Base-by-base conservation (phyloP, 2,329 filamentous ascomycete species). In the Kalmusia sp. region DNA sequence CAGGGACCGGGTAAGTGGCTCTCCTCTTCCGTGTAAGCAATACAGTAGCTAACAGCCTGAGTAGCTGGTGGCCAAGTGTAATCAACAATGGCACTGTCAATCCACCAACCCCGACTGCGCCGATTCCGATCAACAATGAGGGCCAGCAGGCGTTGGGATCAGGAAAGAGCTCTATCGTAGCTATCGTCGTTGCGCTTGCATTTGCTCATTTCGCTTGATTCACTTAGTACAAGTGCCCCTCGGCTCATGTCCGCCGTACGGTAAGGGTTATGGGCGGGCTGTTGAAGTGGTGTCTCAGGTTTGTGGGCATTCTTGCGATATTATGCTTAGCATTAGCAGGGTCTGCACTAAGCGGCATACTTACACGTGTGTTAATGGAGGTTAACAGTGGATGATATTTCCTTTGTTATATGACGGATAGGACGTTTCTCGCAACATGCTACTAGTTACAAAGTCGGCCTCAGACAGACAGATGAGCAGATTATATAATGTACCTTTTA, bases 131-230 rank as follows among this genome's bases (percentile, higher is more conserved):
- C 24, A 51, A 62, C 59, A 71, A 67, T 46, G 56, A 58, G 27
- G 68, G 63, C 21, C 58, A 49, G 14, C 49, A 64, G 27, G 24
- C 60, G 9, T 43, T 68, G 11, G 51, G 58, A n/a, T 56, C 55
- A 15, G 58, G 63, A 30, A 66, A 62, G 58, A 61, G 62, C 34
- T 64, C 65, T 7, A 48, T 69, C 31, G 61, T 55, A 31, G 67
- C 67, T 33, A 64, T 70, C 35, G 53, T 67, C 33, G 54, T 70
- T 17, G 61, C 68, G 21, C 48, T 71, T 40, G 60, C 54, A 4
- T 66, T 70, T 40, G 62, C 62, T n/a, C 61, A 63, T 51, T 61
- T 68, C 52, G 60, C 61, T 56, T 70, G 62, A 59, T 31, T 31
- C 40, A 21, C 38, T 31, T 34, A 12, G 4, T 46, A 37, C 9